phyloP scores from a whole-genome alignment of 2,329 filamentous ascomycete genomes.

The Hymenoscyphus fructigenus region DNA sequence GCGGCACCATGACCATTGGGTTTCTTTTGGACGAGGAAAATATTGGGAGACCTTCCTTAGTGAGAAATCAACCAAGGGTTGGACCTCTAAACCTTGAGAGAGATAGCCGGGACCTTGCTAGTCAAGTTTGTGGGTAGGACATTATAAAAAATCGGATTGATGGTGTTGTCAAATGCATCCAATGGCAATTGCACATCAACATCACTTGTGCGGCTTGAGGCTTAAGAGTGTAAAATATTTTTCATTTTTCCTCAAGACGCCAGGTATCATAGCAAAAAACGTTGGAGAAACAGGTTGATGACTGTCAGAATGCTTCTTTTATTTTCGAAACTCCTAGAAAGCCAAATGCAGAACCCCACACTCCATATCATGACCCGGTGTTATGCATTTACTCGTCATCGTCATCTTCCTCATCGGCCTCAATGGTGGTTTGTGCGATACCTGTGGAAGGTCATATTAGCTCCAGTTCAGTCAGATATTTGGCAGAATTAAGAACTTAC shows the following conservation, averaged over 20 bases:
- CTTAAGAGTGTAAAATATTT: not conserved
- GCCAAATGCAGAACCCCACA: slow-evolving; percentile 25
- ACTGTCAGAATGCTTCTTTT: slow-evolving; percentile 18
- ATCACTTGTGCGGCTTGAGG: not conserved
- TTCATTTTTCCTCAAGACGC: slow-evolving; percentile 1
- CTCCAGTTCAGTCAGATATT: too few relatives aligned
- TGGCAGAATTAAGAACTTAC: slow-evolving; percentile 40
- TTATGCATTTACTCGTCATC: slow-evolving; percentile 60
- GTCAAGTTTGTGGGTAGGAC: too few relatives aligned
- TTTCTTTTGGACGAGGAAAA: too few relatives aligned
- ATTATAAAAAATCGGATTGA: too few relatives aligned
- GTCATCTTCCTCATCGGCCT: slow-evolving; percentile 70
- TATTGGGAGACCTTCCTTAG: too few relatives aligned
- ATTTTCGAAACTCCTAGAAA: slow-evolving; percentile 28
- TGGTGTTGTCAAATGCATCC: too few relatives aligned
- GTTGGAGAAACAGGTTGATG: not conserved
- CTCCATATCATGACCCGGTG: slow-evolving; percentile 25
- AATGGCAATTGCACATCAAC: not conserved
- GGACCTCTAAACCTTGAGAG: too few relatives aligned
- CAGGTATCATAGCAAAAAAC: slow-evolving; percentile 5
- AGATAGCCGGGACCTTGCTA: too few relatives aligned
- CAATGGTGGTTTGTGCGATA: slow-evolving; percentile 78
- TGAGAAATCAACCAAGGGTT: too few relatives aligned
- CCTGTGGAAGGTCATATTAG: slow-evolving; percentile 39
- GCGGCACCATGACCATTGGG: too few relatives aligned